These are phyloP conservation scores for Phlebiopsis flavidoalba DNA, from an alignment of 768 basidiomycete genomes.

Conservation along the genomic window DNA sequence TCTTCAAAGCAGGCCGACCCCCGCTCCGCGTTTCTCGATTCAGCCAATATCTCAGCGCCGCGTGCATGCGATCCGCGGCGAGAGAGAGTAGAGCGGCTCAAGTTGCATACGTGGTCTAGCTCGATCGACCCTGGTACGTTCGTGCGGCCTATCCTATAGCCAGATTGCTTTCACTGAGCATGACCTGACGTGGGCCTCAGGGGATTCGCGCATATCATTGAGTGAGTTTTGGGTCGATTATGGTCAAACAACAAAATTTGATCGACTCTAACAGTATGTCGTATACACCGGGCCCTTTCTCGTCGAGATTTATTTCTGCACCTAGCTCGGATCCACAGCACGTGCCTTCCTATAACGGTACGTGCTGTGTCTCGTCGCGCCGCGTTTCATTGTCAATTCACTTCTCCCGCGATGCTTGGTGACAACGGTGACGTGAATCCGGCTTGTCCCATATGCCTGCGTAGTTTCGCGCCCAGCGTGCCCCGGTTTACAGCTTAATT, in stretches of 20 bases:
- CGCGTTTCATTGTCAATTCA: not conserved
- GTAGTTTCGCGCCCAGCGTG: not conserved
- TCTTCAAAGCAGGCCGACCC: not conserved
- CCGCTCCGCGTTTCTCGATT: not conserved
- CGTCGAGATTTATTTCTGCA: not conserved
- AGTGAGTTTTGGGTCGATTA: too few species aligned
- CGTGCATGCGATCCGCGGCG: not conserved
- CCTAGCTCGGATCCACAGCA: not conserved
- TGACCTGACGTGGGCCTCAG: not conserved
- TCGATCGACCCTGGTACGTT: not conserved
- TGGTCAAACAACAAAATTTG: too few species aligned
- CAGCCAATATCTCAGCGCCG: not conserved
- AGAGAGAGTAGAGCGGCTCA: not conserved
- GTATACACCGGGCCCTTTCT: not conserved
- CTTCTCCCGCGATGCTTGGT: not conserved
- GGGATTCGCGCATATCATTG: too few species aligned
- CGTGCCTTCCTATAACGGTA: not conserved
- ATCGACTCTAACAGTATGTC: not conserved
- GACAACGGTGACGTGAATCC: not conserved
- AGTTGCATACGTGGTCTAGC: not conserved
- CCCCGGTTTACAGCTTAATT: not conserved
- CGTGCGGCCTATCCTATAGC: not conserved
- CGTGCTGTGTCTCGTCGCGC: not conserved
- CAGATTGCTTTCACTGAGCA: not conserved
- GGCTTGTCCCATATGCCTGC: not conserved